phyloP scores from a whole-genome alignment of 1,284 basidiomycete species.

The Apiotrichum gracile region DNA sequence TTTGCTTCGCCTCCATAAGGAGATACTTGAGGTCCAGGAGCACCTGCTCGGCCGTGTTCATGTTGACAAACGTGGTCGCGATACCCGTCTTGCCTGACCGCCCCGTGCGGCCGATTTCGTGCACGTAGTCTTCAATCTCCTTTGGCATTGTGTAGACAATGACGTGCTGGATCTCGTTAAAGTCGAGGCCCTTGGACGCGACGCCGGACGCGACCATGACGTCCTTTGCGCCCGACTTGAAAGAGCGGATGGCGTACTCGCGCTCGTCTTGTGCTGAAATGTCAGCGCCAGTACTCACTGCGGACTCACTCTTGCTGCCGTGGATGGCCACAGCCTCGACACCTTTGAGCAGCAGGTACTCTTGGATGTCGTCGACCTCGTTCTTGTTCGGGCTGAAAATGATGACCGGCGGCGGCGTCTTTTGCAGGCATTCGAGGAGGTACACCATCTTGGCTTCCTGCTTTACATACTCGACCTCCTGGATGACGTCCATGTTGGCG shows the following conservation, averaged over 20 bases:
- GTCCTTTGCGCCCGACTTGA: slow-evolving; percentile 94
- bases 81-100: slow-evolving; percentile 97
- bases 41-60: slow-evolving; percentile 93
- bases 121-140: slow-evolving; percentile 91
- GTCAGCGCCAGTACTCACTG: background rate
- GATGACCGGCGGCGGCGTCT: slow-evolving; percentile 96
- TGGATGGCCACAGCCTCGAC: slow-evolving; percentile 99
- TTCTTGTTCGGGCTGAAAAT: slow-evolving; percentile 99
- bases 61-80: slow-evolving; percentile 99
- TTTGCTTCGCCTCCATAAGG: slow-evolving; percentile 94
- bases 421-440: slow-evolving; percentile 92
- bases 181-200: slow-evolving; percentile 95
- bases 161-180: slow-evolving; percentile 77
- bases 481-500: slow-evolving; percentile 92
- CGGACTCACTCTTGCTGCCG: slow-evolving; percentile 78
- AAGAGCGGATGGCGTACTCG: slow-evolving; percentile 95
- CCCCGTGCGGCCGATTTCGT: slow-evolving; percentile 97
- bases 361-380: slow-evolving; percentile 98
- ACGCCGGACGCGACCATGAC: slow-evolving; percentile 99
- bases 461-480: slow-evolving; percentile 98
- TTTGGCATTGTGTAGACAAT: slow-evolving; percentile 89
- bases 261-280: slow-evolving; percentile 87
- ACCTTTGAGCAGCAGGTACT: slow-evolving; percentile 92
- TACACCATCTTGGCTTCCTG: slow-evolving; percentile 99
- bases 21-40: slow-evolving; percentile 94